phyloP scores from a whole-genome alignment of 177 flowering plant genomes.

The Vitis hybrid region DNA sequence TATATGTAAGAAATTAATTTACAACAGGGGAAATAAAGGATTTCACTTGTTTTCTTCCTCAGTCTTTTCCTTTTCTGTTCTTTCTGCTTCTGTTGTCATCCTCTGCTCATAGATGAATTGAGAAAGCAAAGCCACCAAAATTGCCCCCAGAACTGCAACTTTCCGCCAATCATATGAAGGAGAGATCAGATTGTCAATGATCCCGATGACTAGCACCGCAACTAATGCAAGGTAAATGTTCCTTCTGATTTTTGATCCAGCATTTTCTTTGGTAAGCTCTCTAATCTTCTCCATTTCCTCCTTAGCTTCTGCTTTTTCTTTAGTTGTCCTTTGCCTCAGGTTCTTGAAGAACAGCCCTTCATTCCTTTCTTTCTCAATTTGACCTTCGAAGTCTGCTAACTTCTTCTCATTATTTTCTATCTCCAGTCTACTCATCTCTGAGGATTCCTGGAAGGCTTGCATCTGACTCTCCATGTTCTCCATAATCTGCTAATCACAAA shows the following conservation, averaged over 20 bases:
- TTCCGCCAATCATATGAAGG: slow-evolving; percentile 60
- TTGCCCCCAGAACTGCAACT: slow-evolving; percentile 54
- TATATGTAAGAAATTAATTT: background rate
- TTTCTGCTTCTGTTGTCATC: slow-evolving; percentile 43
- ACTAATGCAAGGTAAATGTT: slow-evolving; percentile 70
- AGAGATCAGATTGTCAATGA: slow-evolving; percentile 50
- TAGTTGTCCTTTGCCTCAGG: slow-evolving; percentile 41
- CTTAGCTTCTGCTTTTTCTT: slow-evolving; percentile 43
- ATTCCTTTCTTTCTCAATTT: slow-evolving; percentile 61
- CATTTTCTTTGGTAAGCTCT: slow-evolving; percentile 44
- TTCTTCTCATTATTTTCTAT: slow-evolving; percentile 56
- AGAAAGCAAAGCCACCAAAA: slow-evolving; percentile 59
- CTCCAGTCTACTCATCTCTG: slow-evolving; percentile 50
- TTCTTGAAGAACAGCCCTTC: slow-evolving; percentile 89
- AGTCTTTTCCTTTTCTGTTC: slow-evolving; percentile 18
- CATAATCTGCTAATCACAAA: slow-evolving; percentile 67
- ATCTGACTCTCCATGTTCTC: slow-evolving; percentile 64
- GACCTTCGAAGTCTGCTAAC: slow-evolving; percentile 63
- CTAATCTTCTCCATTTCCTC: slow-evolving; percentile 61
- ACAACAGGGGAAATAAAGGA: background rate
- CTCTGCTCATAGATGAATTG: slow-evolving; percentile 71
- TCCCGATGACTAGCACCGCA: slow-evolving; percentile 39
- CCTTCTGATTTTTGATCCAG: slow-evolving; percentile 57
- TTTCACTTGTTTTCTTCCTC: slow-evolving; percentile 29
- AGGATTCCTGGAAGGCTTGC: slow-evolving; percentile 75